Evolutionary conservation across 2,329 filamentous ascomycete species (phyloP), one percentile per base, ranked within the genome.

Genomic region (Cladosporium halotolerans): DNA sequence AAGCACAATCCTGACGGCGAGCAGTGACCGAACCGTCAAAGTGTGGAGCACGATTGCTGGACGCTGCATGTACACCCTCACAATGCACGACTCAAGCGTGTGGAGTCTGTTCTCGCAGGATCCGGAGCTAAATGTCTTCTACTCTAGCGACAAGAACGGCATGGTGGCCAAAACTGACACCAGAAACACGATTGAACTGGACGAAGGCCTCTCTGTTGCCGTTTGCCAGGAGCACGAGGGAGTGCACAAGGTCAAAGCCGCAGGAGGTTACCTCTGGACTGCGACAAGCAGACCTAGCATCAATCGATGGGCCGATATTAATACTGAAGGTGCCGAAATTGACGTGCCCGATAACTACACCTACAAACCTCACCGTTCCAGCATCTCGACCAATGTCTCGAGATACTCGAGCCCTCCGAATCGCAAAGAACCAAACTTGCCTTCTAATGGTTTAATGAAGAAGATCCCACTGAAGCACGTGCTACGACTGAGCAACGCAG

Each of bases 81-180:
- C 91, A 52, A 99, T 99, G 93, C 93, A 99, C 73, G 95, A 95
- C 66, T 90, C 96, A 66, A 96, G 91, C 67, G 89, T 99, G 18
- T 99, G 93, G 93, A 95, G 89, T 1, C 77, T 99, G 18, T 95
- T 87, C 70, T 96, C 93, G 0, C 85, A 92, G 51, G 83, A 95
- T 62, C 90, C 91, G 0, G 80, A 86, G 55, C 79, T 99, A 3
- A 85, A 86, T 9, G 81, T 96, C 31, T 97, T 99, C 70, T 97
- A 97, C 73, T 97, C 92, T 53, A 88, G 86, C 62, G 93, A 99
- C 71, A 85, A 92, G 48, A 91, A 89, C 1, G 93, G 93, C 2
- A 73, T 96, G 57, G 85, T 99, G n/a, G 92, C 90, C 52, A 99
- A 97, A 76, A 97, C 92, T 1, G 93, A 99, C 68, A 86, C 92